phyloP scores from a whole-genome alignment of 768 basidiomycete genomes.

The Rhizopogon roseolus region DNA sequence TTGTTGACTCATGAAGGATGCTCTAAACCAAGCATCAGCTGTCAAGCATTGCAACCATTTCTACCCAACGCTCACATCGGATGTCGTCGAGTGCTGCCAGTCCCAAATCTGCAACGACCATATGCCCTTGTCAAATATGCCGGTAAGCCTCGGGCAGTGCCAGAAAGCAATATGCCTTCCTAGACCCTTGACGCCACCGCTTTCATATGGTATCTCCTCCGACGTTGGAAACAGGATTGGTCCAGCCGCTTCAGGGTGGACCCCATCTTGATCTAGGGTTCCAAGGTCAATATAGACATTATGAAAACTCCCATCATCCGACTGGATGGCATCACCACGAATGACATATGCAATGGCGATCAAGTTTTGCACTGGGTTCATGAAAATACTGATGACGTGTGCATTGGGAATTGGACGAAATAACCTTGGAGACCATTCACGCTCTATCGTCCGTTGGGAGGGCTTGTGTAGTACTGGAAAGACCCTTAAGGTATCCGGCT shows the following conservation, averaged over 20 bases:
- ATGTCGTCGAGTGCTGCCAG: not conserved
- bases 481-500: not conserved
- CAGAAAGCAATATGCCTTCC: not conserved
- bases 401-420: not conserved
- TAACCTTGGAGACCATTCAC: not conserved
- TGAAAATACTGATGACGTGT: not conserved
- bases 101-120: not conserved
- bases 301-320: not conserved
- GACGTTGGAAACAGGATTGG: not conserved
- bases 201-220: too few species aligned
- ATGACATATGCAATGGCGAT: not conserved
- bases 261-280: not conserved
- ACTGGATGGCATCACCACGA: too few species aligned
- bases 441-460: not conserved
- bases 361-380: not conserved
- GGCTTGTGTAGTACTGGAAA: not conserved
- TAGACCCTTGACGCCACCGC: not conserved
- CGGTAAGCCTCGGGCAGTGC: not conserved
- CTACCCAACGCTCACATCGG: not conserved
- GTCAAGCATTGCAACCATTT: not conserved
- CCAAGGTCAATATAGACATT: not conserved
- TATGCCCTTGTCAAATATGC: not conserved
- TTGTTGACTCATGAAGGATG: not conserved
- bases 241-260: not conserved
- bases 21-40: not conserved